These are phyloP conservation scores for Daldinia vernicosa DNA, from an alignment of 495 filamentous ascomycete species.

Conservation along the genomic window DNA sequence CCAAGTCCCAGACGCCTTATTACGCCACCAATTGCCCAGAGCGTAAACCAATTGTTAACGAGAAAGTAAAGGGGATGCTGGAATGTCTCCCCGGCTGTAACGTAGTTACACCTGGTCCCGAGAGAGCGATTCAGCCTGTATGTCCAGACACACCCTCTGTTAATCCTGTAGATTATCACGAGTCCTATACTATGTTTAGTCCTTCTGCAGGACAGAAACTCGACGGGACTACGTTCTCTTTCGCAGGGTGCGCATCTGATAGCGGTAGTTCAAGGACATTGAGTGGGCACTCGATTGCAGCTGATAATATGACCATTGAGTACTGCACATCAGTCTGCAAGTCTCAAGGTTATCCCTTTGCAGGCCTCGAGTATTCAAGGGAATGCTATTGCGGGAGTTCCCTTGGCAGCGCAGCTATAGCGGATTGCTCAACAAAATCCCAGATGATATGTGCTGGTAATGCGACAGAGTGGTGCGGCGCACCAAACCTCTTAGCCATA, in stretches of 20 bases:
- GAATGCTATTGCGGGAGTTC: slow-evolving; percentile 47
- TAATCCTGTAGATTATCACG: slow-evolving; percentile 13
- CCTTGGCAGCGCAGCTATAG: slow-evolving; percentile 19
- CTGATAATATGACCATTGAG: slow-evolving; percentile 50
- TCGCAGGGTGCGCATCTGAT: slow-evolving; percentile 62
- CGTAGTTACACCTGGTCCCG: slow-evolving; percentile 55
- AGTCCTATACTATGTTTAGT: slow-evolving; percentile 19
- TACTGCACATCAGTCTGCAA: slow-evolving; percentile 51
- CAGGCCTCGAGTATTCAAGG: slow-evolving; percentile 52
- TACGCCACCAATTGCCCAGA: slow-evolving; percentile 50
- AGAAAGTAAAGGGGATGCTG: slow-evolving; percentile 47
- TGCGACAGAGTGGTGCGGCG: slow-evolving; percentile 55
- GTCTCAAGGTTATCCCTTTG: slow-evolving; percentile 45
- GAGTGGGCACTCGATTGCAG: slow-evolving; percentile 4
- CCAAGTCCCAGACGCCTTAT: slow-evolving; percentile 56
- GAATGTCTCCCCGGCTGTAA: slow-evolving; percentile 62
- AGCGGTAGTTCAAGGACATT: slow-evolving; percentile 16
- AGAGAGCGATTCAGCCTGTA: slow-evolving; percentile 24
- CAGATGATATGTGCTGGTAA: slow-evolving; percentile 50
- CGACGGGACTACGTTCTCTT: slow-evolving; percentile 39
- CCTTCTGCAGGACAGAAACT: slow-evolving; percentile 24
- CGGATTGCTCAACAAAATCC: slow-evolving; percentile 37
- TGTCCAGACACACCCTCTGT: slow-evolving; percentile 25
- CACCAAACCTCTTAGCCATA: slow-evolving; percentile 48
- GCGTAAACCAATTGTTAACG: slow-evolving; percentile 44